A percentile compares a stretch with the other conserved stretches of the same genome.
These are phyloP conservation scores for Nigrospora oryzae DNA, from an alignment of 2,329 filamentous ascomycete genomes.

Conservation along the genomic window DNA sequence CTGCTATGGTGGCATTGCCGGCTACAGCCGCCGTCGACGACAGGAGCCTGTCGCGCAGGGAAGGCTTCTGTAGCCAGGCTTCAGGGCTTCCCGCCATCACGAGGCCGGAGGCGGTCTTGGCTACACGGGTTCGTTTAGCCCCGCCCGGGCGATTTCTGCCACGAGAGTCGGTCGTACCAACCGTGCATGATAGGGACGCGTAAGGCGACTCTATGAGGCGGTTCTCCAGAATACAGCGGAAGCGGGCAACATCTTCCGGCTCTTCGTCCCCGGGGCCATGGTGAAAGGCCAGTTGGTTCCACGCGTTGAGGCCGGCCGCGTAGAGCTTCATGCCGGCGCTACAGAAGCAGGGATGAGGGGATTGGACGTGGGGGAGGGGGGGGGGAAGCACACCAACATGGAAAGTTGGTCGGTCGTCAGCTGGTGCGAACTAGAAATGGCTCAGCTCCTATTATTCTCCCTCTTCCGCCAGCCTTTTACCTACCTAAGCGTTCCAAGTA, in stretches of 20 bases:
- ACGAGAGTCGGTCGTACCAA: conserved; percentile 26
- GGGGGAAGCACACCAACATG: too few relatives aligned
- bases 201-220: conserved; percentile 19
- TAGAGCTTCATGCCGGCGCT: conserved; percentile 37
- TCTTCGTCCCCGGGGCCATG: conserved; percentile 15
- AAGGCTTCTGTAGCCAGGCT: conserved; percentile 7
- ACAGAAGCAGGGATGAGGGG: not conserved
- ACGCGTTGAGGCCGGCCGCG: conserved; percentile 50
- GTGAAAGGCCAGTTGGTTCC: conserved; percentile 17
- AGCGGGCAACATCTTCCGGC: conserved; percentile 35
- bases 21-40: conserved; percentile 19
- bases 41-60: conserved; percentile 12
- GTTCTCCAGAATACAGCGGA: conserved; percentile 31
- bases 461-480: too few relatives aligned
- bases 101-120: conserved; percentile 13
- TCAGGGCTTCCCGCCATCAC: conserved; percentile 18
- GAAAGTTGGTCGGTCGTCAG: too few relatives aligned
- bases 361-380: not conserved
- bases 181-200: conserved; percentile 30
- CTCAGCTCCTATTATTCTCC: too few relatives aligned
- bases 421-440: too few relatives aligned
- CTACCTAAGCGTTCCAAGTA: too few relatives aligned
- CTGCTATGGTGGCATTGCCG: conserved; percentile 22
- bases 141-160: not conserved
- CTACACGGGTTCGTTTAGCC: conserved; percentile 4